Conservation (phyloP, 2,329 filamentous ascomycete genomes). For the Trichoderma polysporum region DNA sequence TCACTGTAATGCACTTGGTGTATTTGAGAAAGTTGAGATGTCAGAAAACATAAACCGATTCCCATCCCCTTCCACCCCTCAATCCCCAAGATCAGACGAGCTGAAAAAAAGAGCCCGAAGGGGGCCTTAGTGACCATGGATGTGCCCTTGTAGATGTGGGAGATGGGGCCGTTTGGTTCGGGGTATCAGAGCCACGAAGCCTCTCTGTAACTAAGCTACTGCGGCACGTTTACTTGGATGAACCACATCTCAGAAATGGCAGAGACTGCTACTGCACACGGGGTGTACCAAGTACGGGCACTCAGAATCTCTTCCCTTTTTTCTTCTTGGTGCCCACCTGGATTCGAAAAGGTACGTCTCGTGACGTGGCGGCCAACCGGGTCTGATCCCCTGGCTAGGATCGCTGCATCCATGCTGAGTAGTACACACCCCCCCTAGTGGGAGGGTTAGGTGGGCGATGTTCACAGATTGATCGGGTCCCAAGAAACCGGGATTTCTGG, state of each 20-base stretch:
- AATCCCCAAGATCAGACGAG: not conserved
- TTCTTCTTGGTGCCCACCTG: not conserved
- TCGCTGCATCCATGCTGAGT: not conserved
- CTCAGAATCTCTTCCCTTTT: not conserved
- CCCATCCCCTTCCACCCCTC: not conserved
- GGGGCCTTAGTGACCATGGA: not conserved
- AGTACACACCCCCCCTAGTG: not conserved
- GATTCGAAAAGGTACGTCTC: not conserved
- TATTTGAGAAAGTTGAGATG: not conserved
- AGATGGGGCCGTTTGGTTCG: not conserved
- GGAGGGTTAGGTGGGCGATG: not conserved
- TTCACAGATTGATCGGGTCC: constrained; percentile 15
- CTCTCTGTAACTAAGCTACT: not conserved
- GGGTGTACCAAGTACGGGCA: not conserved
- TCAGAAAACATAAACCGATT: too few relatives aligned
- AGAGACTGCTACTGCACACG: not conserved
- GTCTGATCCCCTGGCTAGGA: constrained; percentile 16
- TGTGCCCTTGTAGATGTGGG: not conserved
- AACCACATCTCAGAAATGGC: not conserved
- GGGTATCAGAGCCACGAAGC: not conserved
- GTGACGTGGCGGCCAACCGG: constrained; percentile 17
- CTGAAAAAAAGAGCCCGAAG: not conserved
- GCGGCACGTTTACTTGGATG: not conserved
- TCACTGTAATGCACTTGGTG: not conserved
- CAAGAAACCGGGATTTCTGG: constrained; percentile 17